phyloP scores from a whole-genome alignment of 768 basidiomycete species.

The Mycena indigotica region DNA sequence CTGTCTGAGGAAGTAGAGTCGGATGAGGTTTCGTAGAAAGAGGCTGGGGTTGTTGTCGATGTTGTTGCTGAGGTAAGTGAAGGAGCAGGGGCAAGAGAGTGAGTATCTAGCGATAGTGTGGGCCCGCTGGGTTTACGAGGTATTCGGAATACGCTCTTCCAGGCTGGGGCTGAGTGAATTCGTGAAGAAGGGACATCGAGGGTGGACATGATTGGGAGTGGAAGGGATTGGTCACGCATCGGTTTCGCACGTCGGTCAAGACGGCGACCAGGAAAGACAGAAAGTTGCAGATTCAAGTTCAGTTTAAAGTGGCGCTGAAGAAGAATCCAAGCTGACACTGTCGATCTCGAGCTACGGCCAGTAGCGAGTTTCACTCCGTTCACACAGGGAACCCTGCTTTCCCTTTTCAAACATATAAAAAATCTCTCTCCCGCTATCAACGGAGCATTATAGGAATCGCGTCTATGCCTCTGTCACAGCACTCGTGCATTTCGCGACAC shows the following conservation, averaged over 20 bases:
- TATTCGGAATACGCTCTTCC: conserved; percentile 79
- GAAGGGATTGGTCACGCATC: background rate
- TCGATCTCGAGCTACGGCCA: no score
- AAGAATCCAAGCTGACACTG: background rate
- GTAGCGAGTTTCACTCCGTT: background rate
- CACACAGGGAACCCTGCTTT: conserved; percentile 38
- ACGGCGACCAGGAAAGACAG: no score
- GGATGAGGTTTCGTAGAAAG: conserved; percentile 69
- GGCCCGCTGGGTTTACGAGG: conserved; percentile 58
- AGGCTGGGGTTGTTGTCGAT: conserved; percentile 53
- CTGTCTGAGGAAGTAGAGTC: conserved; percentile 67
- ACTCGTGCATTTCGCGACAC: conserved; percentile 29
- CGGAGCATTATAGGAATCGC: background rate
- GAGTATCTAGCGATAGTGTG: conserved; percentile 55
- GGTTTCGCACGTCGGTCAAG: background rate
- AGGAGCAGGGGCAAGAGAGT: conserved; percentile 35
- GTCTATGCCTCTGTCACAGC: conserved; percentile 33
- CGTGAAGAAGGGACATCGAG: conserved; percentile 17
- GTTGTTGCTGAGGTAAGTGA: conserved; percentile 47
- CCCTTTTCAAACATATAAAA: conserved; percentile 23
- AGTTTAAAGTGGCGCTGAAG: background rate
- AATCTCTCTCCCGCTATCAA: background rate
- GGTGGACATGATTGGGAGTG: conserved; percentile 8
- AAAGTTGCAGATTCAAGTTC: no score
- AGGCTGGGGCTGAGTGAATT: conserved; percentile 42